Conservation (phyloP, 805 yeast genomes). For the Vanderwaltozyma polyspora region DNA sequence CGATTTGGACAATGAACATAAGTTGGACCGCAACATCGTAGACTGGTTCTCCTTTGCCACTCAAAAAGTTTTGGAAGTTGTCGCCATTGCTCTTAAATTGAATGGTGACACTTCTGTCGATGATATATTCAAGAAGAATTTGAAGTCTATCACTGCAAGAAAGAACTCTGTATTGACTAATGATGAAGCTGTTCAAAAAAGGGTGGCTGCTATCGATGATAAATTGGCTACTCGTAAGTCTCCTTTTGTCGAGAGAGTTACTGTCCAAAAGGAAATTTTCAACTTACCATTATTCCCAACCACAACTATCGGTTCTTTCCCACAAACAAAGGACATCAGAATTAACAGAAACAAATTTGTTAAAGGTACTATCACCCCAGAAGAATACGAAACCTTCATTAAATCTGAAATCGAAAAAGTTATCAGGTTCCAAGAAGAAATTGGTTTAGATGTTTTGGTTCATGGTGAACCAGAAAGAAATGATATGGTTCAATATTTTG, state of each 20-base stretch:
- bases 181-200: slow-evolving; percentile 79
- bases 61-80: slow-evolving; percentile 90
- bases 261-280: slow-evolving; percentile 74
- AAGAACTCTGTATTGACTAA: slow-evolving; percentile 79
- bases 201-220: slow-evolving; percentile 68
- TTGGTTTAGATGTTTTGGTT: slow-evolving; percentile 94
- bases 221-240: slow-evolving; percentile 73
- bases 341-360: slow-evolving; percentile 95
- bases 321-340: slow-evolving; percentile 99
- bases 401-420: slow-evolving; percentile 92
- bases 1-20: slow-evolving; percentile 84
- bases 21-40: slow-evolving; percentile 82
- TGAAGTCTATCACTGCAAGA: slow-evolving; percentile 77
- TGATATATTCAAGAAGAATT: slow-evolving; percentile 66
- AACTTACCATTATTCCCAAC: slow-evolving; percentile 99
- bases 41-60: slow-evolving; percentile 98
- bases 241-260: slow-evolving; percentile 79
- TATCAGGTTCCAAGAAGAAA: slow-evolving; percentile 98
- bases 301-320: slow-evolving; percentile 99
- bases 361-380: slow-evolving; percentile 92
- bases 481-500: slow-evolving; percentile 99
- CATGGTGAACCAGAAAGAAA: slow-evolving; percentile 99
- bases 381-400: slow-evolving; percentile 92
- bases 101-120: slow-evolving; percentile 69
- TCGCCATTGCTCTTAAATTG: slow-evolving; percentile 75